Base-by-base conservation (phyloP, 257 asterid genomes). In the Cynanchum wilfordii region DNA sequence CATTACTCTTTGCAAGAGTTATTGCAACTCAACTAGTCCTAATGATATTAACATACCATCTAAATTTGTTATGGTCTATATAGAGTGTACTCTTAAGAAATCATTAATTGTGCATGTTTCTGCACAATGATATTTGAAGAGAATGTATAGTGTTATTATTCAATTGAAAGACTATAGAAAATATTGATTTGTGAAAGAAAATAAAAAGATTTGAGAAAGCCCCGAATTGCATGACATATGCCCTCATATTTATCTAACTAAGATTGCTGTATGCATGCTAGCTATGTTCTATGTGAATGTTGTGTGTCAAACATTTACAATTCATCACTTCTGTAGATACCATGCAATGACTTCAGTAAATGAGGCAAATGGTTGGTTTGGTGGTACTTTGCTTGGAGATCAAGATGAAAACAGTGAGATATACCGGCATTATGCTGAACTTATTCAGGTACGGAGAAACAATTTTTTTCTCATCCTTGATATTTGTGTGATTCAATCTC, bases 331-430 rank as follows among this genome's bases (percentile, higher is more conserved):
- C 29, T 62, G 50, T 77, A 95, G 99, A 82, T 95, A 92, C 83
- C 83, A 86, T 42, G 93, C 96, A 71, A 87, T 90, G 96, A 95
- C 91, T 38, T 83, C 96, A 20, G 85, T 85, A 19, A 86, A 92
- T 27, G 97, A 92, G 84, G 79, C 94, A 55, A 90, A 88, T 82
- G 98, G 98, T 73, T 95, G 99, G 99, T 95, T 87, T 73, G 98
- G 99, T 3, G 98, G 99, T 62, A 85, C 94, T 9, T 80, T 95
- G 79, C 86, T 95, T 70, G 99, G 97, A 22, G 98, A 90, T 83
- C 96, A 84, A 84, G 97, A 92, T 59, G 98, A 92, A 76, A 86
- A 44, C 86, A 90, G 96, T 57, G 90, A 82, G 71, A 87, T 91
- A 79, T 95, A 85, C 82, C 89, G 76, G 80, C 98, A 92, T 78